A percentile compares a stretch with the other conserved stretches of the same genome.
Evolutionary conservation across 148 eudicot species (phyloP).

Genomic region (Chenopodium suecicum): DNA sequence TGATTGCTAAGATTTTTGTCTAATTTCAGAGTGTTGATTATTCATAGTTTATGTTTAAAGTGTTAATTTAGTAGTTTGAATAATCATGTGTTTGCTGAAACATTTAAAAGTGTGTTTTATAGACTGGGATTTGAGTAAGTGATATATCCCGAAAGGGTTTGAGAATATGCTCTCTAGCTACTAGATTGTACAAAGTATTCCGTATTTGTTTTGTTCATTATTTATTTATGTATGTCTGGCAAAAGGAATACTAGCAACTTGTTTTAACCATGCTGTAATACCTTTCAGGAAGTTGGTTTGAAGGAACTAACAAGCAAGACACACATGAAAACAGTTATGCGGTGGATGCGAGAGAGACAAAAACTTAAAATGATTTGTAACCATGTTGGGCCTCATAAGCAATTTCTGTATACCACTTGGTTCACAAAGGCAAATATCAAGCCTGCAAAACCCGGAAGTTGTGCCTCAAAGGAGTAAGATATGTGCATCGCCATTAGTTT

Average conservation of each 20-base stretch:
- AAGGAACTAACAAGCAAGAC: conserved; percentile 68
- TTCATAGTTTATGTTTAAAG: not conserved
- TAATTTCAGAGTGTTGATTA: no score
- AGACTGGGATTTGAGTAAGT: not conserved
- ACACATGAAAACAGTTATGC: conserved; percentile 73
- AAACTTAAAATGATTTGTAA: conserved; percentile 69
- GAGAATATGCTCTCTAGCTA: not conserved
- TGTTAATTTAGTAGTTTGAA: not conserved
- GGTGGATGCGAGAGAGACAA: conserved; percentile 90
- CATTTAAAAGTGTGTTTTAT: not conserved
- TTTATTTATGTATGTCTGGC: not conserved
- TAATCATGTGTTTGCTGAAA: not conserved
- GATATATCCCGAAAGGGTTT: not conserved
- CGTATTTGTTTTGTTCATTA: not conserved
- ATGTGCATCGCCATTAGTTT: not conserved
- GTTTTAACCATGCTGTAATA: not conserved
- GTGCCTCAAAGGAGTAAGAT: conserved; percentile 34
- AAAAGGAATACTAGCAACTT: not conserved
- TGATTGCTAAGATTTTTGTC: no score
- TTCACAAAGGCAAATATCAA: conserved; percentile 57
- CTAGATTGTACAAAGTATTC: not conserved
- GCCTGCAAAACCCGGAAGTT: conserved; percentile 30
- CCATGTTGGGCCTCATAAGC: conserved; percentile 69
- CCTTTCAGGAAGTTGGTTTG: conserved; percentile 65
- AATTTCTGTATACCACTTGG: conserved; percentile 83